Evolutionary conservation across 305 asterid species (phyloP).

Genomic region (Nicotiana rustica): DNA sequence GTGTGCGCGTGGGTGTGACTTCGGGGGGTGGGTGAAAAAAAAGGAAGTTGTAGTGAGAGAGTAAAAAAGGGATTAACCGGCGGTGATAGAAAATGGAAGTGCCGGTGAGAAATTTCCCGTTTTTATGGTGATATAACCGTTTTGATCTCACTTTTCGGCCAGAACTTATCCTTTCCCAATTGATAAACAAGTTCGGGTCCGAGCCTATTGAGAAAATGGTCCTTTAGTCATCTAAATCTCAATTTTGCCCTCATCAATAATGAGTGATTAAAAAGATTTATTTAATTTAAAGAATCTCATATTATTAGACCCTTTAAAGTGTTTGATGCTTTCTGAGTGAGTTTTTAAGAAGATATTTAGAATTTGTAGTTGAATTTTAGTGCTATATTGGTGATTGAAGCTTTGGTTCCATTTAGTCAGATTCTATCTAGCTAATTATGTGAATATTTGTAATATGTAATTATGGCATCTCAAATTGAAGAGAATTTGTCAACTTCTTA

Average conservation of each 20-base stretch:
- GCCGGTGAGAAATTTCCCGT: conserved; percentile 31
- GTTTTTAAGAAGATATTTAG: conserved; percentile 17
- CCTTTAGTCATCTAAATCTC: conserved; percentile 11
- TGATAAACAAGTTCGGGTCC: conserved; percentile 37
- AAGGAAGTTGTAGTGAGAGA: conserved; percentile 29
- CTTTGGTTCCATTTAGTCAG: too few relatives aligned
- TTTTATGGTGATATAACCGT: conserved; percentile 39
- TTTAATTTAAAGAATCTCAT: neutral
- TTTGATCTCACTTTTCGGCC: conserved; percentile 41
- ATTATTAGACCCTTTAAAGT: conserved; percentile 5
- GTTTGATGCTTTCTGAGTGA: neutral
- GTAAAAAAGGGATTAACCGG: neutral
- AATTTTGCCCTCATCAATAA: conserved; percentile 33
- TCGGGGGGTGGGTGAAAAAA: conserved; percentile 3
- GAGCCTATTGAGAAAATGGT: conserved; percentile 36
- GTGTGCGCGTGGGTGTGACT: conserved; percentile 1
- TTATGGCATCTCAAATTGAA: too few relatives aligned
- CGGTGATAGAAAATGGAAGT: conserved; percentile 1
- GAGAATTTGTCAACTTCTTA: too few relatives aligned
- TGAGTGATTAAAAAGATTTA: neutral
- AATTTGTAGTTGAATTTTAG: conserved; percentile 30
- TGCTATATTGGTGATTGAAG: too few relatives aligned
- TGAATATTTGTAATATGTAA: too few relatives aligned
- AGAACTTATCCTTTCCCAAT: conserved; percentile 28
- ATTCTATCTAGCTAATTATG: too few relatives aligned